These are phyloP conservation scores for Fomitopsis palustris DNA, from an alignment of 1,284 basidiomycete species.

Conservation along the genomic window DNA sequence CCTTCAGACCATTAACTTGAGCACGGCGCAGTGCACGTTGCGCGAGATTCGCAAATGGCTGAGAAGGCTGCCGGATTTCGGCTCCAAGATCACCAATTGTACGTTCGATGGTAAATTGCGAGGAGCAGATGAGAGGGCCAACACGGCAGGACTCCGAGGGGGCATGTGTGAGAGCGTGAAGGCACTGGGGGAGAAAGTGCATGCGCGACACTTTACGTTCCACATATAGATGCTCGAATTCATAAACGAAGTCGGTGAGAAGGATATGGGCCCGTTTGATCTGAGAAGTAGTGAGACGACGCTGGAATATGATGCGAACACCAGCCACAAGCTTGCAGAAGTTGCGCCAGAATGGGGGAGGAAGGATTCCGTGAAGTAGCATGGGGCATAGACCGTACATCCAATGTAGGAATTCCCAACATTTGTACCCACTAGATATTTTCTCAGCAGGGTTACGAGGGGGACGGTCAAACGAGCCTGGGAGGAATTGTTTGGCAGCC, in stretches of 20 bases:
- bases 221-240: constrained; percentile 23
- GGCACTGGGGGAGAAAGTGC: constrained; percentile 22
- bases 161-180: constrained; percentile 21
- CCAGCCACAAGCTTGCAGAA: constrained; percentile 23
- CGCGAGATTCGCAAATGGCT: constrained; percentile 19
- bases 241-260: constrained; percentile 13
- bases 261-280: not conserved
- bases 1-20: constrained; percentile 19
- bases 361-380: constrained; percentile 16
- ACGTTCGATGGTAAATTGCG: constrained; percentile 24
- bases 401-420: constrained; percentile 24
- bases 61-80: constrained; percentile 19
- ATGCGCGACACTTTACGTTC: constrained; percentile 16
- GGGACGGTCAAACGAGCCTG: constrained; percentile 24
- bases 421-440: constrained; percentile 29
- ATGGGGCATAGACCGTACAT: constrained; percentile 21
- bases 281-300: constrained; percentile 2
- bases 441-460: constrained; percentile 29
- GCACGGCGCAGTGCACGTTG: constrained; percentile 10
- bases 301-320: constrained; percentile 18
- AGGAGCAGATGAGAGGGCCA: constrained; percentile 12
- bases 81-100: constrained; percentile 23
- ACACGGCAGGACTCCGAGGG: constrained; percentile 11
- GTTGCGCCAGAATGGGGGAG: constrained; percentile 14
- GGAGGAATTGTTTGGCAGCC: constrained; percentile 13